Evolutionary conservation across 768 basidiomycete genomes (phyloP).

Genomic region (Sutorius australiensis): DNA sequence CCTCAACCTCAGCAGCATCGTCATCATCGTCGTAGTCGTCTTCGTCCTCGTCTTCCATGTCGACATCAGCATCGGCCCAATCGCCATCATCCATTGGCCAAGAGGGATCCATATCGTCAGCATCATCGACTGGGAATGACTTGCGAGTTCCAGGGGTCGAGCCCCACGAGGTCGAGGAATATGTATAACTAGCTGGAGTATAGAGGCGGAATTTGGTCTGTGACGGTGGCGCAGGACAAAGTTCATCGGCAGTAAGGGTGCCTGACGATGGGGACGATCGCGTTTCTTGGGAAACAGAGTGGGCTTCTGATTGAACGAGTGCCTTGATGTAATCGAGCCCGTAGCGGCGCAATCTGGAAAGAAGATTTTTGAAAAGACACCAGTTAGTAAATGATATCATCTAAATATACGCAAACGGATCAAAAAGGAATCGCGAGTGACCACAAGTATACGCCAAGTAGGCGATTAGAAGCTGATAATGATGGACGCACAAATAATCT

Average conservation of each 20-base stretch:
- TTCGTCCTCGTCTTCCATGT: constrained; percentile 33
- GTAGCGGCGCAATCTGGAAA: constrained; percentile 29
- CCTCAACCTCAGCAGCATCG: constrained; percentile 11
- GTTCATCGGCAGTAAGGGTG: neutral
- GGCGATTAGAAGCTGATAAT: neutral
- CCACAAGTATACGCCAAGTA: neutral
- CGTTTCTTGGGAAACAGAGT: constrained; percentile 1
- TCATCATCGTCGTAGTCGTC: constrained; percentile 32
- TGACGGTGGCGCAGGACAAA: constrained; percentile 1
- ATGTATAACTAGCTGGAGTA: constrained; percentile 33
- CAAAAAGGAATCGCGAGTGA: neutral
- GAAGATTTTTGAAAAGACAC: neutral
- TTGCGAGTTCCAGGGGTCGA: constrained; percentile 13
- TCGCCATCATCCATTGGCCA: constrained; percentile 25
- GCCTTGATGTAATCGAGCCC: constrained; percentile 33
- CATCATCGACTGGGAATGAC: constrained; percentile 8
- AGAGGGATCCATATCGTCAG: constrained; percentile 14
- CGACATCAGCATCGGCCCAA: constrained; percentile 26
- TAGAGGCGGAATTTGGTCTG: constrained; percentile 31
- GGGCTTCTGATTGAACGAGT: constrained; percentile 29
- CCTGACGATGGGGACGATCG: neutral
- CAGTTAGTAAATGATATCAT: constrained; percentile 9
- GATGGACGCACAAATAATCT: constrained; percentile 29
- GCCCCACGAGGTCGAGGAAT: constrained; percentile 20
- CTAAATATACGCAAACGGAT: constrained; percentile 8